These are phyloP conservation scores for Vitis hybrid DNA, from an alignment of 177 flowering plant species.

Conservation along the genomic window DNA sequence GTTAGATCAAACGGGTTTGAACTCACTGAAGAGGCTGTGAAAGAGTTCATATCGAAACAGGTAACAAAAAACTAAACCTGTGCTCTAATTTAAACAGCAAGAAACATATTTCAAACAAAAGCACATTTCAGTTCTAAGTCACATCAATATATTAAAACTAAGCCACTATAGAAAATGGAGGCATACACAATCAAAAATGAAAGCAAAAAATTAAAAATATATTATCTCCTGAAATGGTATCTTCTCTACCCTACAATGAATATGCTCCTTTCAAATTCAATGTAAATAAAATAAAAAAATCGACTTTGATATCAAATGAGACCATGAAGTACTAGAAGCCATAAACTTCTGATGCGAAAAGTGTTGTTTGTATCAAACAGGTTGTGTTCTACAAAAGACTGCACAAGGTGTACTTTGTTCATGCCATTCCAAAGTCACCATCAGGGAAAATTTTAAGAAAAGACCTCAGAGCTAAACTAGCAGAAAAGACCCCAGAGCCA, in stretches of 20 bases:
- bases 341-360: background rate
- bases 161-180: too few relatives aligned
- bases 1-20: slow-evolving; percentile 45
- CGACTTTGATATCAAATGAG: background rate
- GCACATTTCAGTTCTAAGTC: too few relatives aligned
- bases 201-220: too few relatives aligned
- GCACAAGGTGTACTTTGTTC: slow-evolving; percentile 66
- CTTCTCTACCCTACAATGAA: too few relatives aligned
- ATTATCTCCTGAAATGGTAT: too few relatives aligned
- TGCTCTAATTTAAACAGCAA: too few relatives aligned
- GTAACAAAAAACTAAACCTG: slow-evolving; percentile 15
- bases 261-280: too few relatives aligned
- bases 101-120: too few relatives aligned
- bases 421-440: slow-evolving; percentile 68
- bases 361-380: slow-evolving; percentile 27
- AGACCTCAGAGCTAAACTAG: slow-evolving; percentile 68
- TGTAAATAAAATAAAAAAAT: background rate
- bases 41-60: slow-evolving; percentile 69
- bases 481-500: slow-evolving; percentile 76
- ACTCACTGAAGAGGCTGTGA: slow-evolving; percentile 50
- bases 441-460: slow-evolving; percentile 77
- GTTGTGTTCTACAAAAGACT: slow-evolving; percentile 85
- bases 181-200: too few relatives aligned
- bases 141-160: too few relatives aligned
- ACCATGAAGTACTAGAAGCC: too few relatives aligned